Percentiles rank a stretch among this genome's conserved stretches.
These are phyloP conservation scores for Begonia fuchsioides DNA, from an alignment of 306 rosid genomes.

Conservation along the genomic window DNA sequence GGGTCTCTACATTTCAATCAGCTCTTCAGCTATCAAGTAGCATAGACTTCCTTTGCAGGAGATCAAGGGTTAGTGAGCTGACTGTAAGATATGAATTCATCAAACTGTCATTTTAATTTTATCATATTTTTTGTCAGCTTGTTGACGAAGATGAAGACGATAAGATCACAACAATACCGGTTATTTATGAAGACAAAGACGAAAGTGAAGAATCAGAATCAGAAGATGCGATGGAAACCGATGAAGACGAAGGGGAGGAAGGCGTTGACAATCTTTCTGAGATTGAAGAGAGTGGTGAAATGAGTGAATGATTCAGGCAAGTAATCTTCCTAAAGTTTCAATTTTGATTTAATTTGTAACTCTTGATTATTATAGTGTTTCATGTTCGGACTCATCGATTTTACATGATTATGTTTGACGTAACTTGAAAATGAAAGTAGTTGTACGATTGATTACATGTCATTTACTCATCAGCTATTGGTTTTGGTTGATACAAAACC, in stretches of 20 bases:
- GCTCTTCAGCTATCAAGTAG: conserved; percentile 57
- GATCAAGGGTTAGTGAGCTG: conserved; percentile 23
- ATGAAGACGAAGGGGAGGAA: conserved; percentile 22
- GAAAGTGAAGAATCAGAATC: conserved; percentile 45
- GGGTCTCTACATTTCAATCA: conserved; percentile 55
- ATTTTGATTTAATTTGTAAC: no score
- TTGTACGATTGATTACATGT: no score
- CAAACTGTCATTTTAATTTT: neutral
- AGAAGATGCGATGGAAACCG: conserved; percentile 59
- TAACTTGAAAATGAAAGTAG: no score
- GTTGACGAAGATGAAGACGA: conserved; percentile 38
- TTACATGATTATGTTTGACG: no score
- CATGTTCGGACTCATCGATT: no score
- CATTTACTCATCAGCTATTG: no score
- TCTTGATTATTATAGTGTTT: no score
- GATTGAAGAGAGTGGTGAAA: conserved; percentile 31
- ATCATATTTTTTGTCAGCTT: conserved; percentile 22
- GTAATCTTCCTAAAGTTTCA: no score
- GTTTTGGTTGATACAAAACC: no score
- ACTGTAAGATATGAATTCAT: neutral
- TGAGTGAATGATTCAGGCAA: conserved; percentile 14
- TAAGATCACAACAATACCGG: conserved; percentile 19
- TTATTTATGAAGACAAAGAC: conserved; percentile 45
- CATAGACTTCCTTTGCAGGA: conserved; percentile 42
- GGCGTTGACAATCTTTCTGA: conserved; percentile 27